Evolutionary conservation across 2,329 filamentous ascomycete species (phyloP).

Genomic region (Sarocladium oryzae): DNA sequence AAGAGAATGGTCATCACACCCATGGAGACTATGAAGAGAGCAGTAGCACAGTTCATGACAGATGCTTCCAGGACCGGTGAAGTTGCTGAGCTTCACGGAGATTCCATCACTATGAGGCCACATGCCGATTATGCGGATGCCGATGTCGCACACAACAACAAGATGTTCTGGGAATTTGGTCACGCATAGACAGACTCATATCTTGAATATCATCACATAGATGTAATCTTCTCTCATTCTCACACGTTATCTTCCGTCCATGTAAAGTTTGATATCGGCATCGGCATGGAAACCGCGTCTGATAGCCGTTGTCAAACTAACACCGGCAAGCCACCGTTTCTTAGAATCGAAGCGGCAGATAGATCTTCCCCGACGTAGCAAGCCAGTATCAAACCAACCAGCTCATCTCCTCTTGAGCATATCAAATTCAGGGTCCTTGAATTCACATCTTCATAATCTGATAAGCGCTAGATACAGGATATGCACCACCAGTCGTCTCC

Average conservation of each 20-base stretch:
- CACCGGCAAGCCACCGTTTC: no score
- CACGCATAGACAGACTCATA: neutral
- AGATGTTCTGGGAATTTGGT: neutral
- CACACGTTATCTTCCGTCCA: neutral
- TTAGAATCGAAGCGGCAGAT: neutral
- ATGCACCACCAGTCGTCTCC: no score
- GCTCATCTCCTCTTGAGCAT: no score
- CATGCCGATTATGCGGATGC: conserved; percentile 2
- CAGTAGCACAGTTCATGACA: neutral
- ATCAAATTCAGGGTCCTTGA: no score
- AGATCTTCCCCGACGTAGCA: neutral
- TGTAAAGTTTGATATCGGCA: neutral
- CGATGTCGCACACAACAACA: conserved; percentile 2
- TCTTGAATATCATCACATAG: neutral
- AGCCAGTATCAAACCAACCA: no score
- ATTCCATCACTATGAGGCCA: neutral
- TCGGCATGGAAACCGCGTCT: no score
- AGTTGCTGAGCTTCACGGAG: conserved; percentile 2
- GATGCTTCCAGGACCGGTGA: neutral
- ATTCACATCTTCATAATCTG: no score
- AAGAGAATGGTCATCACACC: conserved; percentile 5
- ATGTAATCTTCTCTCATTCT: neutral
- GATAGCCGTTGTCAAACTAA: no score
- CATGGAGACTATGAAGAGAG: conserved; percentile 2
- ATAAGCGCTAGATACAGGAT: no score